Percentiles rank a stretch among this genome's conserved stretches.
These are phyloP conservation scores for Cutaneotrichosporon cavernicola DNA, from an alignment of 1,284 basidiomycete species.

Conservation along the genomic window DNA sequence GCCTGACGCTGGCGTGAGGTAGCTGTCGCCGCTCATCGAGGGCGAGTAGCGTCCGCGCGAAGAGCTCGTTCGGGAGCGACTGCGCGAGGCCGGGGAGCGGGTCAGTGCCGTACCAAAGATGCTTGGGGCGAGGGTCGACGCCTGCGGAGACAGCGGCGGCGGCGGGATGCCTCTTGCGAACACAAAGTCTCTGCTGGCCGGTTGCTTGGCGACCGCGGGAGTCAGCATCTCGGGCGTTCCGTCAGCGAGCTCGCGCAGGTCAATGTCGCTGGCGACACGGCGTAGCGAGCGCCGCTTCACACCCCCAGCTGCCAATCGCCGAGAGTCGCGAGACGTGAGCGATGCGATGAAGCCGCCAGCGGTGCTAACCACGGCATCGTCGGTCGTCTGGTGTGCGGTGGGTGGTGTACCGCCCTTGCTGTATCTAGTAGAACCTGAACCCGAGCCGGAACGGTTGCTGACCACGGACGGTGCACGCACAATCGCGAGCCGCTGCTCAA, in stretches of 20 bases:
- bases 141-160: slow-evolving; percentile 22
- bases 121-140: slow-evolving; percentile 5
- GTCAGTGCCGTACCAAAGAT: not conserved
- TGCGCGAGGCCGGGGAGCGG: not conserved
- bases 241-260: slow-evolving; percentile 40
- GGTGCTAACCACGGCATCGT: slow-evolving; percentile 47
- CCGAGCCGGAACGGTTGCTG: slow-evolving; percentile 28
- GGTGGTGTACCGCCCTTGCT: slow-evolving; percentile 1
- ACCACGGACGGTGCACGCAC: slow-evolving; percentile 26
- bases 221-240: not conserved
- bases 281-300: slow-evolving; percentile 40
- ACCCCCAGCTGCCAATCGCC: slow-evolving; percentile 38
- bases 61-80: not conserved
- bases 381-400: slow-evolving; percentile 29
- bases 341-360: slow-evolving; percentile 43
- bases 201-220: slow-evolving; percentile 18
- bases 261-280: slow-evolving; percentile 49
- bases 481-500: slow-evolving; percentile 33
- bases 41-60: not conserved
- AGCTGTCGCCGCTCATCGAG: not conserved
- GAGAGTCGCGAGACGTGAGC: slow-evolving; percentile 41
- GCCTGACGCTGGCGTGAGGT: not conserved
- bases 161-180: slow-evolving; percentile 43
- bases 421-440: slow-evolving; percentile 45
- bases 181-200: slow-evolving; percentile 39